Evolutionary conservation across 75 land plant species (phyloP), one percentile per base, ranked within the genome.

Genomic region (Chamaecyparis obtusa): DNA sequence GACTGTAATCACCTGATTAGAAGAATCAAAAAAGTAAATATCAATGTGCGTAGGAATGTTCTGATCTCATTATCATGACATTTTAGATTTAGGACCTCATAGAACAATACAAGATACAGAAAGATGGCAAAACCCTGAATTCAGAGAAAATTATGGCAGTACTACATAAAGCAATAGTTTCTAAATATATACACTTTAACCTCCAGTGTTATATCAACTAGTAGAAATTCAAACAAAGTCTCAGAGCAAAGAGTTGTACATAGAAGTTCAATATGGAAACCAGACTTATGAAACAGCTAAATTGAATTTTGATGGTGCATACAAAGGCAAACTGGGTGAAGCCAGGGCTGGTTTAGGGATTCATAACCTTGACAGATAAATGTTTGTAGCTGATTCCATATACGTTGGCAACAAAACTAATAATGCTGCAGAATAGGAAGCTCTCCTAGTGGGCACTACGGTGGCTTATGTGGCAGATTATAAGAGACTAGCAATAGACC

Each of bases 1-100:
- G 30, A 49, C 72, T 90, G 90, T 94, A 93, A 36, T 91, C 41
- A 60, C 93, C 99, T 97, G 93, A 46, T 86, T 64, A 81, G 83
- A 33, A 84, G 39, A 41, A 81, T 27, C 32, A 81, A 27, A 11
- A 81, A 46, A 81, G 30, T 3, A 39, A 44, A 81, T 44, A 57
- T 60, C n/a, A 81, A 81, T 74, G 36, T 33, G 16, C 36, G 33
- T 2, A 71, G 75, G 27, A 30, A 27, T 71, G 75, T 30, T 11
- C 32, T 74, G 75, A 71, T 33, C 75, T 32, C 15, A 32, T 13
- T 72, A 9, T 2, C 2, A 74, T 33, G 37, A 13, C 76, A 33
- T 74, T 74, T 74, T 32, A 13, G 36, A 74, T 33, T 33, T 32
- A 14, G 35, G 37, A 74, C 15, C 37, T 33, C 16, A 74, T 33